A percentile compares a stretch with the other conserved stretches of the same genome.
phyloP scores from a whole-genome alignment of 148 eudicot species.

The Cornus controversa region DNA sequence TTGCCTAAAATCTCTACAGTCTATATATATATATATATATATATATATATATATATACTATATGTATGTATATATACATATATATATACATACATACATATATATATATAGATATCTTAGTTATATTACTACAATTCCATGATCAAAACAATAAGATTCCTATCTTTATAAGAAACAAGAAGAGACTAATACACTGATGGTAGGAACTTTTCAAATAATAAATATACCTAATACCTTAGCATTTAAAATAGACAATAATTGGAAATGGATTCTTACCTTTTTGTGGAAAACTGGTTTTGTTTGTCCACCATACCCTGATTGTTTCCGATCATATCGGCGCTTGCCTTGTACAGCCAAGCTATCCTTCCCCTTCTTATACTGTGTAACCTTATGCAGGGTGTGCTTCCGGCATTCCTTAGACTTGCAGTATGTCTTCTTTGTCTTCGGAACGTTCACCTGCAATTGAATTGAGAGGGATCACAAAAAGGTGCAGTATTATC shows the following conservation, averaged over 20 bases:
- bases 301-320: constrained; percentile 90
- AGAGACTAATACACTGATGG: background rate
- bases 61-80: too few species aligned
- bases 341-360: constrained; percentile 87
- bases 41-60: too few species aligned
- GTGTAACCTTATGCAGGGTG: constrained; percentile 81
- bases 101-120: too few species aligned
- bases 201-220: too few species aligned
- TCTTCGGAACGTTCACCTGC: constrained; percentile 83
- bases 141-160: too few species aligned
- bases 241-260: background rate
- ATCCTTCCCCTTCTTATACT: constrained; percentile 87
- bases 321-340: constrained; percentile 82
- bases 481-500: background rate
- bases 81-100: too few species aligned
- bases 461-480: background rate
- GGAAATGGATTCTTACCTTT: constrained; percentile 41
- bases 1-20: background rate
- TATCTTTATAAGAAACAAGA: background rate
- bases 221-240: too few species aligned
- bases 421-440: constrained; percentile 88
- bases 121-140: too few species aligned
- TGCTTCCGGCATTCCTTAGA: constrained; percentile 80
- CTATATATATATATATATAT: background rate
- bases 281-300: constrained; percentile 90